A percentile compares a stretch with the other conserved stretches of the same genome.
These are phyloP conservation scores for Coemansia sp. DNA, from an alignment of 192 early-diverging fungal species.

Conservation along the genomic window DNA sequence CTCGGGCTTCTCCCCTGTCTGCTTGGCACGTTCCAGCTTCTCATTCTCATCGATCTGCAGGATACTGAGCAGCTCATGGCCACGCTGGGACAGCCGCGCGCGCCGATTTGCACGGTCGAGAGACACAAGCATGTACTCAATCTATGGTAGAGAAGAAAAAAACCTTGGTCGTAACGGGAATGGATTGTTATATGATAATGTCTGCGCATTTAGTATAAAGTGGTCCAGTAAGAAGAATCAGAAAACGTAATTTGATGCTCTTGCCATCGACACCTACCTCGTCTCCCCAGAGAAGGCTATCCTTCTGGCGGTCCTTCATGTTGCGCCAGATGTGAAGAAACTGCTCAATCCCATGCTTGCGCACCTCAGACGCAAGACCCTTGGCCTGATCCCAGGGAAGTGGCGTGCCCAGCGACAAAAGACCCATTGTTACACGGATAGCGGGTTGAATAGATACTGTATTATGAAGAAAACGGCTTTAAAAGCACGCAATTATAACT, in stretches of 20 bases:
- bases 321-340: conserved; percentile 85
- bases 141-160: conserved; percentile 46
- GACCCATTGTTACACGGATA: conserved; percentile 70
- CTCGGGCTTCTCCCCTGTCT: conserved; percentile 42
- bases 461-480: too few relatives aligned
- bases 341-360: conserved; percentile 90
- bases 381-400: conserved; percentile 92
- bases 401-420: conserved; percentile 94
- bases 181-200: too few relatives aligned
- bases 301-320: conserved; percentile 78
- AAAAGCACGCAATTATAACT: background rate
- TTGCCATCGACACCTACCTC: conserved; percentile 63
- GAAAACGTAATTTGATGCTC: too few relatives aligned
- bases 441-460: background rate
- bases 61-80: conserved; percentile 75
- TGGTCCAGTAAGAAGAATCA: too few relatives aligned
- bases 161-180: background rate
- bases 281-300: conserved; percentile 92
- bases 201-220: too few relatives aligned
- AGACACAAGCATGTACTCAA: conserved; percentile 91
- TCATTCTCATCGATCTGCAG: conserved; percentile 76
- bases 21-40: conserved; percentile 31
- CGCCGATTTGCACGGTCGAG: conserved; percentile 72
- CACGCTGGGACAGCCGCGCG: conserved; percentile 74
- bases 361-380: conserved; percentile 81